phyloP scores from a whole-genome alignment of 2,329 filamentous ascomycete species.

The Aspergillus hortae region DNA sequence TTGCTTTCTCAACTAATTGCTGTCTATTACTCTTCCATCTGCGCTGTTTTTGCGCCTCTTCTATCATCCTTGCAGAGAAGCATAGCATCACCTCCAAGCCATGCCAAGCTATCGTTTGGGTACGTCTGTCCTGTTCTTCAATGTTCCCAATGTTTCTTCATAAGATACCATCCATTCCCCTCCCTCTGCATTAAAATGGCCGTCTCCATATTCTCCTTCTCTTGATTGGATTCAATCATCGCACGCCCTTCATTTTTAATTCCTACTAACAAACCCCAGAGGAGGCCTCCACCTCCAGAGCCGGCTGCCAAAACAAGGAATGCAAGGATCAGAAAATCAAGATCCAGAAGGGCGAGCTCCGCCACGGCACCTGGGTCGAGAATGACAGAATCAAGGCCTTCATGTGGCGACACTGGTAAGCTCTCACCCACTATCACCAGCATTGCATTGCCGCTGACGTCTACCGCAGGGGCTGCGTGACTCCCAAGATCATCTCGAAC shows the following conservation, averaged over 20 bases:
- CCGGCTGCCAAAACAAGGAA: slow-evolving; percentile 66
- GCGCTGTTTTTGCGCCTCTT: neutral
- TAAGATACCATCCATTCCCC: no score
- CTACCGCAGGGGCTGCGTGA: slow-evolving; percentile 72
- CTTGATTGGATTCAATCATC: neutral
- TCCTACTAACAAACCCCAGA: slow-evolving; percentile 49
- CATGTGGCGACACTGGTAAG: slow-evolving; percentile 84
- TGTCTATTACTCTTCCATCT: no score
- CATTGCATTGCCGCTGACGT: neutral
- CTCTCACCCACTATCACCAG: neutral
- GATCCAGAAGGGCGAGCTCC: slow-evolving; percentile 73
- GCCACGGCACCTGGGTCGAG: slow-evolving; percentile 70
- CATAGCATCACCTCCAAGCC: neutral
- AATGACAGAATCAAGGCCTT: slow-evolving; percentile 61
- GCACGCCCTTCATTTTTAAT: neutral
- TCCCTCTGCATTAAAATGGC: neutral
- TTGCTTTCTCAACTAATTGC: neutral
- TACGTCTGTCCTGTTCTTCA: slow-evolving; percentile 3
- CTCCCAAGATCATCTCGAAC: slow-evolving; percentile 67
- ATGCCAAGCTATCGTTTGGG: slow-evolving; percentile 17
- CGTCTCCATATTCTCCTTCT: no score
- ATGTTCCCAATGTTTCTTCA: neutral
- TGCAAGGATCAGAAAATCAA: slow-evolving; percentile 71
- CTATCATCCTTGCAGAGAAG: no score
- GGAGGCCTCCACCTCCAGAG: slow-evolving; percentile 65